These are phyloP conservation scores for Ricinus communis DNA, from an alignment of 345 rosid genomes.

Conservation along the genomic window DNA sequence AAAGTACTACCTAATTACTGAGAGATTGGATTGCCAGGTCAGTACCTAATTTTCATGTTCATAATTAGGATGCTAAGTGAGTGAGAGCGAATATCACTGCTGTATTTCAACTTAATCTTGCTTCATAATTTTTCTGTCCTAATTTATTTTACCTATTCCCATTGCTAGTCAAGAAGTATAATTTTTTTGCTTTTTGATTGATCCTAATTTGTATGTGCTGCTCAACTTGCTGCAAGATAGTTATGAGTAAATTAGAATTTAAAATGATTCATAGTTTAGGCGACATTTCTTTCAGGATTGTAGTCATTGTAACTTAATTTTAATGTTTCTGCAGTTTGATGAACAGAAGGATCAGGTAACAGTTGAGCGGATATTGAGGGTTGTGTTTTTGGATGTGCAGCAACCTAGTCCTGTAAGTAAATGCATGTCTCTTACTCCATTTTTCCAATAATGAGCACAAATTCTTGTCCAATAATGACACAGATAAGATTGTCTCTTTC, in stretches of 20 bases:
- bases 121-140: no score
- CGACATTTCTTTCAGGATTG: no score
- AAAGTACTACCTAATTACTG: no score
- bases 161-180: background rate
- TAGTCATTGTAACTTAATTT: no score
- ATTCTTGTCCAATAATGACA: background rate
- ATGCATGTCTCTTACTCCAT: background rate
- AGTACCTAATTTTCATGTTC: no score
- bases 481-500: background rate
- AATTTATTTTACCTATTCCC: no score
- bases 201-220: background rate
- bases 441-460: background rate
- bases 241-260: no score
- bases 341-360: conserved; percentile 33
- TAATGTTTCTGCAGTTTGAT: conserved; percentile 38
- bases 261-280: no score
- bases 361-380: conserved; percentile 28
- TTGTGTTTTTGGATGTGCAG: conserved; percentile 28
- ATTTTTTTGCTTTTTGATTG: background rate
- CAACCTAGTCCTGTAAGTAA: conserved; percentile 27
- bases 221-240: background rate
- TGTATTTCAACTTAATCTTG: background rate
- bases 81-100: background rate
- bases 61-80: background rate
- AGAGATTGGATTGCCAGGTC: no score